Evolutionary conservation across 2,329 filamentous ascomycete species (phyloP).

Genomic region (Boeremia exigua): DNA sequence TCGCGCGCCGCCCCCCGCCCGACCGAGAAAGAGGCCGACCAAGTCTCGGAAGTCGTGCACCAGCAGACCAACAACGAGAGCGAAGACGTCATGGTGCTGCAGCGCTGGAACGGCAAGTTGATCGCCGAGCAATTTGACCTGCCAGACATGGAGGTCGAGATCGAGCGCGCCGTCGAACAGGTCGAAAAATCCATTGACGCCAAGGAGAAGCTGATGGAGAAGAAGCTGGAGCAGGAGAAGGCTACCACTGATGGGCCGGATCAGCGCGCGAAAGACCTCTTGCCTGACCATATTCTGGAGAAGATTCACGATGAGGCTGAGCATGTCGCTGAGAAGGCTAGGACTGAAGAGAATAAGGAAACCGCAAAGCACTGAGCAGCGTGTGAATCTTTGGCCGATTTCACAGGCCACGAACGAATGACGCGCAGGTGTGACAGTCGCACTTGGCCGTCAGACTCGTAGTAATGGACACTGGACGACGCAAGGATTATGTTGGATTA

Average conservation of each 20-base stretch:
- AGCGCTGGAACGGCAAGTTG: conserved; percentile 59
- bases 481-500: conserved; percentile 8
- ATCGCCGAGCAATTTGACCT: conserved; percentile 56
- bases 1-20: conserved; percentile 49
- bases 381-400: neutral
- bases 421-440: neutral
- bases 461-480: neutral
- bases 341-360: conserved; percentile 16
- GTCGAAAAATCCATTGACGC: conserved; percentile 54
- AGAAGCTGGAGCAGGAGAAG: conserved; percentile 47
- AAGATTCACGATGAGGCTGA: conserved; percentile 35
- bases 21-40: conserved; percentile 45
- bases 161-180: conserved; percentile 60
- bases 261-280: conserved; percentile 35
- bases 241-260: conserved; percentile 32
- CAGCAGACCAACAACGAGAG: conserved; percentile 49
- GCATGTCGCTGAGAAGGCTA: conserved; percentile 25
- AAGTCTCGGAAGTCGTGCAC: conserved; percentile 48
- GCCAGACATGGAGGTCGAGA: conserved; percentile 61
- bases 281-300: conserved; percentile 37
- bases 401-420: neutral
- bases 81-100: conserved; percentile 57
- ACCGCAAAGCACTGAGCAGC: conserved; percentile 4
- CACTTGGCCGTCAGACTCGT: neutral
- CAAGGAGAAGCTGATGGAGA: conserved; percentile 44